phyloP scores from a whole-genome alignment of 169 alveolate genomes.

The Blepharisma undulans region DNA sequence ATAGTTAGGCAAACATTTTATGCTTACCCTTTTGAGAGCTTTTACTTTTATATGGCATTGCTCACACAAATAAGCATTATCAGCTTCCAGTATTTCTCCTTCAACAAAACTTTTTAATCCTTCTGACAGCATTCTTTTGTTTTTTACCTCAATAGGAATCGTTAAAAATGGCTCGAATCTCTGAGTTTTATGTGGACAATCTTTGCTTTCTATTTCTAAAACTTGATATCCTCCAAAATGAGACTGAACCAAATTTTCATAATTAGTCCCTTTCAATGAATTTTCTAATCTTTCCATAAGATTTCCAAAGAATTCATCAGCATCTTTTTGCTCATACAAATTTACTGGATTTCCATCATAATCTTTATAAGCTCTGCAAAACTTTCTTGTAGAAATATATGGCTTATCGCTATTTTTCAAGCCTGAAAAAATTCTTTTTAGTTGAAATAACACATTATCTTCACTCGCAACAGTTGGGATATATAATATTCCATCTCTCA shows the following conservation, averaged over 20 bases:
- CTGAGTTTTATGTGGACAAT: conserved; percentile 77
- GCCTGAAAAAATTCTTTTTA: conserved; percentile 71
- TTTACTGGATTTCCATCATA: conserved; percentile 71
- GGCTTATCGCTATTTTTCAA: conserved; percentile 65
- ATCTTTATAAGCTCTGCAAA: conserved; percentile 67
- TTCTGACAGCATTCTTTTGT: conserved; percentile 70
- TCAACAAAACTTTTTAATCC: conserved; percentile 80
- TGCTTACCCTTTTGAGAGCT: conserved; percentile 73
- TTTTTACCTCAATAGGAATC: conserved; percentile 78
- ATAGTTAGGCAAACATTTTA: conserved; percentile 75
- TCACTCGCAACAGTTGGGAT: conserved; percentile 36
- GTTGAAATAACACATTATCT: conserved; percentile 65
- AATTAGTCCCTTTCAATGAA: conserved; percentile 62
- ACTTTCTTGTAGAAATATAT: conserved; percentile 66
- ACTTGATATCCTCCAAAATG: conserved; percentile 78
- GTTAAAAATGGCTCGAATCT: conserved; percentile 78
- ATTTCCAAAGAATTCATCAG: conserved; percentile 81
- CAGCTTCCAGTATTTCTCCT: conserved; percentile 84
- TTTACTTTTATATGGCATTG: conserved; percentile 81
- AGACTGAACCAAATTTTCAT: conserved; percentile 60
- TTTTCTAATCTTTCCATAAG: conserved; percentile 80
- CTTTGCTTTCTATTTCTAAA: conserved; percentile 75
- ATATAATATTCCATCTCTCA: conserved; percentile 88
- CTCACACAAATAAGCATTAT: conserved; percentile 85
- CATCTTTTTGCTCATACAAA: conserved; percentile 80